phyloP scores from a whole-genome alignment of 2,329 filamentous ascomycete species.

The Proliferodiscus dingleyae region DNA sequence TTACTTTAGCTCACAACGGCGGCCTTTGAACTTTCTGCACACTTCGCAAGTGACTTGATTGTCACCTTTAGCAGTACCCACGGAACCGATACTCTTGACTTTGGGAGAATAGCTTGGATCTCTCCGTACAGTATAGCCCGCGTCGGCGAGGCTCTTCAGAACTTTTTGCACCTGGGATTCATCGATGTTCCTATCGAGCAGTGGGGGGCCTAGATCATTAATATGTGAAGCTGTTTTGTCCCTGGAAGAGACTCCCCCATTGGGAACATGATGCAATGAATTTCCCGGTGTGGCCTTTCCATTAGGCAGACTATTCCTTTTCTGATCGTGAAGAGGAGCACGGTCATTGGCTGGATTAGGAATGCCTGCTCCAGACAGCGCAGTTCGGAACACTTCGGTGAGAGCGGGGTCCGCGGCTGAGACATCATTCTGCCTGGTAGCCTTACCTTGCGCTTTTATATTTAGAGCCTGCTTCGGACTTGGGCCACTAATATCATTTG shows the following conservation, averaged over 20 bases:
- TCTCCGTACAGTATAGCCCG: slow-evolving; percentile 25
- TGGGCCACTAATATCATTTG: slow-evolving; percentile 6
- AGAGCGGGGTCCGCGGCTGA: slow-evolving; percentile 24
- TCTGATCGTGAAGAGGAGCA: slow-evolving; percentile 4
- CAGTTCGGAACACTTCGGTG: slow-evolving; percentile 22
- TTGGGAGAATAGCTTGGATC: slow-evolving; percentile 16
- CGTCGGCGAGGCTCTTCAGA: slow-evolving; percentile 19
- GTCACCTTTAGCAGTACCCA: slow-evolving; percentile 25
- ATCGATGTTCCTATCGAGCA: slow-evolving; percentile 7
- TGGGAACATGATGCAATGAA: slow-evolving; percentile 7
- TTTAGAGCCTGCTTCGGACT: slow-evolving; percentile 6
- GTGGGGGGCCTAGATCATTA: slow-evolving; percentile 8
- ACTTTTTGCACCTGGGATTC: slow-evolving; percentile 18
- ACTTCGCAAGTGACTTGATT: slow-evolving; percentile 32
- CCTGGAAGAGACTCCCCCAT: slow-evolving; percentile 1
- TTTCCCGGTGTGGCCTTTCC: slow-evolving; percentile 10
- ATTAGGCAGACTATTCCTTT: slow-evolving; percentile 19
- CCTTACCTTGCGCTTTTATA: slow-evolving; percentile 18
- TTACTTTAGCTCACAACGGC: slow-evolving; percentile 55
- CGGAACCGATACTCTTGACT: slow-evolving; percentile 22
- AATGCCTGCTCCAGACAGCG: slow-evolving; percentile 16
- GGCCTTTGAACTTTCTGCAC: slow-evolving; percentile 44
- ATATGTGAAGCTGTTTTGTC: slow-evolving; percentile 1
- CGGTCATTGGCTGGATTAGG: slow-evolving; percentile 9
- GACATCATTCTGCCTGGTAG: slow-evolving; percentile 16